Conservation (phyloP, 495 filamentous ascomycete genomes). For the Pseudevernia furfuracea region DNA sequence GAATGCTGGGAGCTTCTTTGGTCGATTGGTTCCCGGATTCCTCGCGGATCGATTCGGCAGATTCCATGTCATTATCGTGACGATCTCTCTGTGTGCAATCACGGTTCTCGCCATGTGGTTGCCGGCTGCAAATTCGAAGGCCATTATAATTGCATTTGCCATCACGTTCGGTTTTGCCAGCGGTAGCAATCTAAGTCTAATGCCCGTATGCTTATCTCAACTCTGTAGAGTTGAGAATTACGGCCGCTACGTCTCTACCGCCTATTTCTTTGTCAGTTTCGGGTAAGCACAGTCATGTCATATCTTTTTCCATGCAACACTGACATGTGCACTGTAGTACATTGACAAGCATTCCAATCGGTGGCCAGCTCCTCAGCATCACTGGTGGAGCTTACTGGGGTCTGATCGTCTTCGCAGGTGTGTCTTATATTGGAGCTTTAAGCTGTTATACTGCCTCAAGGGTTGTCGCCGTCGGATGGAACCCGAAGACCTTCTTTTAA, state of each 20-base stretch:
- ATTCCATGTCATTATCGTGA: conserved; percentile 61
- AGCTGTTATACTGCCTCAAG: no score
- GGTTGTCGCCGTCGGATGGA: no score
- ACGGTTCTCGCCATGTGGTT: conserved; percentile 53
- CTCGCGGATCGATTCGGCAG: conserved; percentile 61
- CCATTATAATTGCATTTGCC: conserved; percentile 45
- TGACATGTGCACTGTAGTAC: no score
- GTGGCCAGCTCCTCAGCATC: no score
- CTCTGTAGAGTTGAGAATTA: conserved; percentile 40
- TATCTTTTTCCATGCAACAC: no score
- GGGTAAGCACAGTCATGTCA: conserved; percentile 17
- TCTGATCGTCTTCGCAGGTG: no score
- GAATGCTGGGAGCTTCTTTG: conserved; percentile 33
- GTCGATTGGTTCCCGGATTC: conserved; percentile 41
- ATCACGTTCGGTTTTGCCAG: conserved; percentile 53
- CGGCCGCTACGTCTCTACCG: conserved; percentile 39
- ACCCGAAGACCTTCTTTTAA: no score
- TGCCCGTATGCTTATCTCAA: conserved; percentile 35
- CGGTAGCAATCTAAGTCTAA: conserved; percentile 46
- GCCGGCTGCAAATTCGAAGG: conserved; percentile 38
- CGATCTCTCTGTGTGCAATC: conserved; percentile 48
- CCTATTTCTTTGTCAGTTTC: conserved; percentile 38
- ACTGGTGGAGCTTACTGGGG: no score
- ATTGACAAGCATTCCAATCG: no score
- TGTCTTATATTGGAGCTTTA: no score